Evolutionary conservation across 257 asterid species (phyloP), one percentile per base, ranked within the genome.

Genomic region (Nyctanthes arbortristis): DNA sequence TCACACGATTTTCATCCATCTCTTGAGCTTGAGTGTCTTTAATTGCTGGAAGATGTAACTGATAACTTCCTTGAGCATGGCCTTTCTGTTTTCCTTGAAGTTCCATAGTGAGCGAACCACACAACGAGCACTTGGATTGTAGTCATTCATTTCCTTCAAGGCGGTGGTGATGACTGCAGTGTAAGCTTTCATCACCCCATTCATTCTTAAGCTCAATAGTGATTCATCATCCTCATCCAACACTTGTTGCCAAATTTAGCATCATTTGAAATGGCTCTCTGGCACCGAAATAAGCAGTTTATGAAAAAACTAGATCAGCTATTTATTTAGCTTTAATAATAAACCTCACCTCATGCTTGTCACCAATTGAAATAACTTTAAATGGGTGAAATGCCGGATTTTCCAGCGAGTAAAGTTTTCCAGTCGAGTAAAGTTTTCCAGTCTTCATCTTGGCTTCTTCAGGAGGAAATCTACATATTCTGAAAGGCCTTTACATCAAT

Each of bases 321-420:
- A n/a, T n/a, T n/a, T n/a, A n/a, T n/a, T 36, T n/a, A n/a, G n/a
- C n/a, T n/a, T n/a, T n/a, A n/a, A n/a, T n/a, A n/a, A n/a, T n/a
- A n/a, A n/a, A n/a, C n/a, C n/a, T n/a, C n/a, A n/a, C n/a, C n/a
- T n/a, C n/a, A n/a, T n/a, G n/a, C n/a, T n/a, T n/a, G n/a, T n/a
- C n/a, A n/a, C n/a, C n/a, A n/a, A n/a, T n/a, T n/a, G n/a, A n/a
- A n/a, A n/a, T n/a, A n/a, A n/a, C n/a, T n/a, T n/a, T n/a, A n/a
- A 91, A 87, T 2, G 97, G 96, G 76, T 87, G 80, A 96, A 96
- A 89, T 2, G 62, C 83, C 18, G 93, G 67, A 12, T 80, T 54
- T 66, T 78, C 80, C 66, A 89, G 34, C 49, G n/a, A n/a, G n/a
- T n/a, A n/a, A n/a, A n/a, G n/a, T 71, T 78, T 60, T 85, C 95